phyloP scores from a whole-genome alignment of 768 basidiomycete genomes.

The Mycena galericulata region DNA sequence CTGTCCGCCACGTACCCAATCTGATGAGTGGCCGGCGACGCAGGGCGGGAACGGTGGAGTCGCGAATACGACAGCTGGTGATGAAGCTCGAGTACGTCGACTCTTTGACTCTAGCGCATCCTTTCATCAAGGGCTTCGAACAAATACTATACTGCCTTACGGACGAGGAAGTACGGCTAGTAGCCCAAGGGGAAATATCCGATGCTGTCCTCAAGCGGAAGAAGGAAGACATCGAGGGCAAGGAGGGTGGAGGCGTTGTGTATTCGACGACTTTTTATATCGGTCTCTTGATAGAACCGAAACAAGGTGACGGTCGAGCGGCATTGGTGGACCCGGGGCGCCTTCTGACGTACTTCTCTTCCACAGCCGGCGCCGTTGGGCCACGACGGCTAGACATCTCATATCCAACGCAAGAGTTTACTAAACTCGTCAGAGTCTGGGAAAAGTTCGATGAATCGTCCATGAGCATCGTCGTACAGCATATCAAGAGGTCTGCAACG shows the following conservation, averaged over 20 bases:
- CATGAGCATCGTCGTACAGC: slow-evolving; percentile 95
- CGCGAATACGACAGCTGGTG: slow-evolving; percentile 93
- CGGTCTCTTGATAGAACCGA: slow-evolving; percentile 92
- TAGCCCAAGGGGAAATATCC: slow-evolving; percentile 81
- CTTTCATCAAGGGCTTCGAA: slow-evolving; percentile 94
- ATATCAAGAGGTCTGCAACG: slow-evolving; percentile 84
- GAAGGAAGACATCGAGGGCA: slow-evolving; percentile 81
- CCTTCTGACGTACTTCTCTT: slow-evolving; percentile 26
- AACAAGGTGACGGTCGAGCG: slow-evolving; percentile 69
- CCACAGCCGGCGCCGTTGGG: slow-evolving; percentile 78
- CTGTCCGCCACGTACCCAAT: neutral
- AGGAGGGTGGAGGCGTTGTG: slow-evolving; percentile 82
- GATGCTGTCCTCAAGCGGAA: slow-evolving; percentile 35
- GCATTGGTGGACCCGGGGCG: neutral
- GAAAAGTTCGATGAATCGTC: slow-evolving; percentile 91
- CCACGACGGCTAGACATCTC: slow-evolving; percentile 94
- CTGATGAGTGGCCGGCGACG: slow-evolving; percentile 8
- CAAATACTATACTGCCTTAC: slow-evolving; percentile 86
- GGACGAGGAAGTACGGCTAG: slow-evolving; percentile 89
- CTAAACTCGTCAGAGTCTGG: slow-evolving; percentile 92
- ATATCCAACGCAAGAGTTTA: slow-evolving; percentile 96
- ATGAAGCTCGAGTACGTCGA: slow-evolving; percentile 99
- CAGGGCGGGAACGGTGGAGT: slow-evolving; percentile 97
- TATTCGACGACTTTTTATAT: slow-evolving; percentile 99
- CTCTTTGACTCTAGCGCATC: slow-evolving; percentile 91